phyloP scores from a whole-genome alignment of 108 stramenopile species.

The Cyclotella choctawhatcheeana region DNA sequence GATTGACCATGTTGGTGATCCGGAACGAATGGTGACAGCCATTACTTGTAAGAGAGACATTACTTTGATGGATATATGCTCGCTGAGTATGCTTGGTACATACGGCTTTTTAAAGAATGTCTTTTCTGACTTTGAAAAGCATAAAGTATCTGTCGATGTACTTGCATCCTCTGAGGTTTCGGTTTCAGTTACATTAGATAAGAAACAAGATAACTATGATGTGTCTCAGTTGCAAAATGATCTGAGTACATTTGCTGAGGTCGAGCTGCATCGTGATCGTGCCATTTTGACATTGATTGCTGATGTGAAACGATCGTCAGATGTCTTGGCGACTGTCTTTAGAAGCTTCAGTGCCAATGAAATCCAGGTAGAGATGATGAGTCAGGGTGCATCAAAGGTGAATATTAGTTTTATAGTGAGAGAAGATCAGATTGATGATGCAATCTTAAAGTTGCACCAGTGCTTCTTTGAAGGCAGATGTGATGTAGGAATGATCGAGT shows the following conservation, averaged over 20 bases:
- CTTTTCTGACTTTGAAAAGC: slow-evolving; percentile 92
- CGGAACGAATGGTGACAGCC: slow-evolving; percentile 87
- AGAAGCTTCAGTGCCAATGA: slow-evolving; percentile 73
- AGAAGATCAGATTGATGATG: slow-evolving; percentile 76
- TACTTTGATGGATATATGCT: slow-evolving; percentile 90
- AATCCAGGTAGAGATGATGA: slow-evolving; percentile 94
- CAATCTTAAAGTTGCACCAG: slow-evolving; percentile 76
- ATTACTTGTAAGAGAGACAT: slow-evolving; percentile 94
- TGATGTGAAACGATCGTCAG: slow-evolving; percentile 86
- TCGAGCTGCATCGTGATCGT: slow-evolving; percentile 64
- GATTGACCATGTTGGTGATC: slow-evolving; percentile 69
- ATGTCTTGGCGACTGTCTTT: slow-evolving; percentile 95
- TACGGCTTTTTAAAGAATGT: slow-evolving; percentile 94
- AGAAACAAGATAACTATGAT: slow-evolving; percentile 71
- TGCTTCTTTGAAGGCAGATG: slow-evolving; percentile 90
- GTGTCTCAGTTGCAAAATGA: slow-evolving; percentile 58
- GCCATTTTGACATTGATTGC: slow-evolving; percentile 94
- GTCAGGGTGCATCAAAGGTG: slow-evolving; percentile 96
- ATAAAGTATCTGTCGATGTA: slow-evolving; percentile 98
- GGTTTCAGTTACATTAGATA: slow-evolving; percentile 96
- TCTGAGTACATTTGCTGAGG: slow-evolving; percentile 68
- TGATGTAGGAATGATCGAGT: slow-evolving; percentile 50
- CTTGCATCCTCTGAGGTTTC: slow-evolving; percentile 98
- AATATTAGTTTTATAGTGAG: slow-evolving; percentile 91
- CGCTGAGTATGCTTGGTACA: slow-evolving; percentile 96